These are phyloP conservation scores for Magnolia officinalis DNA, from an alignment of 164 flowering plant species.

Conservation along the genomic window DNA sequence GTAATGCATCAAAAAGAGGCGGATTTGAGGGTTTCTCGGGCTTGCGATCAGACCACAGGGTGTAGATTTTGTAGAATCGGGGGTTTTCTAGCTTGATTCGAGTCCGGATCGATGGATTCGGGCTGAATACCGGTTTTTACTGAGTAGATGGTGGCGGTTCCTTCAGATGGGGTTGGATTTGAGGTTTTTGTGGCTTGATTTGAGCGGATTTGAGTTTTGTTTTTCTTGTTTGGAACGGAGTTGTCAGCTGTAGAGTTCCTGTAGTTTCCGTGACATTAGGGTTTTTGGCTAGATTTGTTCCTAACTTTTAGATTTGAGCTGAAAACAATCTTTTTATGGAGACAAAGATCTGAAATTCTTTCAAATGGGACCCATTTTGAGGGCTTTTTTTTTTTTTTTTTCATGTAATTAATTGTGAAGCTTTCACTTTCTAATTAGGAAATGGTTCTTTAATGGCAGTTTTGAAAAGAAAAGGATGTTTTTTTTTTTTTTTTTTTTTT, in stretches of 20 bases:
- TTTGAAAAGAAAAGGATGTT: background rate
- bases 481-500: no score
- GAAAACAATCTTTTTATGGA: background rate
- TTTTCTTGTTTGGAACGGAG: background rate
- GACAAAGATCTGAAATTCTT: background rate
- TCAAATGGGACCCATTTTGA: background rate
- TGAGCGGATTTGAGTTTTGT: constrained; percentile 2
- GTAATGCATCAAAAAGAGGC: background rate
- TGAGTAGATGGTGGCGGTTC: background rate
- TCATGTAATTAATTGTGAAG: background rate
- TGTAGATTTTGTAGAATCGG: background rate
- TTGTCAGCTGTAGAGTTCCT: background rate
- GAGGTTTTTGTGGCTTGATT: constrained; percentile 7
- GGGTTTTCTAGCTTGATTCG: constrained; percentile 10
- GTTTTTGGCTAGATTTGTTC: background rate
- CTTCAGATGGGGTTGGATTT: no score
- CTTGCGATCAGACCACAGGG: background rate
- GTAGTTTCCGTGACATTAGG: background rate
- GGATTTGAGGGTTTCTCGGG: background rate
- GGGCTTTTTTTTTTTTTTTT: no score
- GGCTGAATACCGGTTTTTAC: background rate
- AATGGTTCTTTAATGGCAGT: background rate
- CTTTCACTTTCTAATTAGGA: background rate
- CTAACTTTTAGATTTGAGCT: background rate
- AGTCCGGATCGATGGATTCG: constrained; percentile 4